phyloP scores from a whole-genome alignment of 805 yeast genomes.

The Hagleromyces aurorensis region DNA sequence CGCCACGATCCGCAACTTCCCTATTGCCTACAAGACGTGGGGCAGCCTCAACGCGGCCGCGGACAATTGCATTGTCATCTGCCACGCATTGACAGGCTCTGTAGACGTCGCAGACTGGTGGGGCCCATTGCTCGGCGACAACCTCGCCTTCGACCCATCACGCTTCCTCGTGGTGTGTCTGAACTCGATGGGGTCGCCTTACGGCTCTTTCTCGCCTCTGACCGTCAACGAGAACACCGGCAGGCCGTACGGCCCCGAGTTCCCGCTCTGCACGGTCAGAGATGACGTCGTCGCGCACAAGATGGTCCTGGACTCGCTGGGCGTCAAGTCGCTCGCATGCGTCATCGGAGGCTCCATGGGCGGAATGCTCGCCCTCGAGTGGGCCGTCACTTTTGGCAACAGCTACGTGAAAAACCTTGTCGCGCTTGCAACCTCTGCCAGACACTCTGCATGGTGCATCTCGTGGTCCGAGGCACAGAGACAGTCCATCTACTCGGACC shows the following conservation, averaged over 20 bases:
- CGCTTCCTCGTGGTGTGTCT: slow-evolving; percentile 80
- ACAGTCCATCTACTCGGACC: slow-evolving; percentile 92
- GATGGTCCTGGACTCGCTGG: slow-evolving; percentile 67
- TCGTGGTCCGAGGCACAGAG: slow-evolving; percentile 99
- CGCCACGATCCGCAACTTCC: slow-evolving; percentile 58
- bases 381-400: slow-evolving; percentile 54
- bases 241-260: slow-evolving; percentile 82
- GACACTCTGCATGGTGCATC: slow-evolving; percentile 97
- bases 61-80: slow-evolving; percentile 78
- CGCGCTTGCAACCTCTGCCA: slow-evolving; percentile 87
- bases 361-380: slow-evolving; percentile 92
- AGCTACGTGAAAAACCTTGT: slow-evolving; percentile 64
- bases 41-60: slow-evolving; percentile 65
- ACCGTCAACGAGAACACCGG: slow-evolving; percentile 73
- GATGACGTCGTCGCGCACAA: slow-evolving; percentile 83
- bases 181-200: slow-evolving; percentile 93
- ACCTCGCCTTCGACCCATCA: slow-evolving; percentile 80
- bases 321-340: slow-evolving; percentile 71
- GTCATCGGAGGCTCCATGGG: slow-evolving; percentile 99
- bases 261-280: slow-evolving; percentile 87
- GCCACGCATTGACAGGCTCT: slow-evolving; percentile 95
- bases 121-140: slow-evolving; percentile 89
- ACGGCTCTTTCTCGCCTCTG: slow-evolving; percentile 90
- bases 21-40: slow-evolving; percentile 95
- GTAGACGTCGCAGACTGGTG: slow-evolving; percentile 97